Base-by-base conservation (phyloP, 768 basidiomycete species). In the Pisolithus albus region DNA sequence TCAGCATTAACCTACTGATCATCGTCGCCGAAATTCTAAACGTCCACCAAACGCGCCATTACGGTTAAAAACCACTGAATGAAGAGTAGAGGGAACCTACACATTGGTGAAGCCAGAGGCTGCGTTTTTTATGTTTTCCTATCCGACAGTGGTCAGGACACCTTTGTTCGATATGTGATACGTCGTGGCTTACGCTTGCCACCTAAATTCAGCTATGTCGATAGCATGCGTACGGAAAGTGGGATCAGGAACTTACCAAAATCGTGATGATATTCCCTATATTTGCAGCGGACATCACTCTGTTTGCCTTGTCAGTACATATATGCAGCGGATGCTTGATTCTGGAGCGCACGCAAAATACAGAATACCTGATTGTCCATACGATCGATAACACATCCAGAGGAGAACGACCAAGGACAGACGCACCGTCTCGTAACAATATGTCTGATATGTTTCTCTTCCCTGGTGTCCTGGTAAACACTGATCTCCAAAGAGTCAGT, bases 1-100 rank as follows among this genome's bases (percentile, higher is more conserved):
- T 62, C 47, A 59, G 51, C 52, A 56, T 45, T 43, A 62, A 24
- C 24, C 61, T 50, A 19, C 54, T 55, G 10, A 57, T 53, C 60
- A 61, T 46, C 2, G 50, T 50, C 21, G 45, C 50, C 10, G 50
- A 57, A 18, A 61, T 9, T 34, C 57, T 61, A 18, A 41, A n/a
- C 10, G 28, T 7, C 11, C 18, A 15, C 21, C 26, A 32, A 10
- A 41, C 43, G 40, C 3, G 19, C 4, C 6, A 4, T 23, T 16
- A 38, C 32, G 34, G 24, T 30, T 7, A 48, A 19, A 9, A 23
- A 26, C n/a, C 9, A 7, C 8, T 37, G 7, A 2, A 23, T 19
- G n/a, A 18, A 38, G 28, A 26, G 19, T 32, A 4, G 41, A 15
- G 4, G 37, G 32, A 16, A 42, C 41, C 6, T 26, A 26, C 43